Evolutionary conservation across 176 grass and related monocot genomes (phyloP).

Genomic region (Olyra latifolia): DNA sequence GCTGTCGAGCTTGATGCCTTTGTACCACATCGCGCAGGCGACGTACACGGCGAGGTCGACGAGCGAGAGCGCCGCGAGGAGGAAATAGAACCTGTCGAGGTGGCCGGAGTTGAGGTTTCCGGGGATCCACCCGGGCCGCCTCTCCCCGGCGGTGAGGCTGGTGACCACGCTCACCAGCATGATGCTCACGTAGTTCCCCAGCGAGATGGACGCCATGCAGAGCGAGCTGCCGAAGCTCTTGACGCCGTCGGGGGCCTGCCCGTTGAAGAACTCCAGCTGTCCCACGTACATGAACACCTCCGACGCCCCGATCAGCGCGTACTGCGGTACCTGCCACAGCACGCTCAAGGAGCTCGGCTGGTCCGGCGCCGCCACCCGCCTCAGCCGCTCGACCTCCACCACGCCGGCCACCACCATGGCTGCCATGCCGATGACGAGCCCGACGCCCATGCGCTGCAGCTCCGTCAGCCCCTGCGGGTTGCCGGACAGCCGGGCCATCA

Average conservation of each 20-base stretch:
- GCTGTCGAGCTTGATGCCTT: slow-evolving; percentile 56
- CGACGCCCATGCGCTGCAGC: slow-evolving; percentile 86
- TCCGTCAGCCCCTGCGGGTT: slow-evolving; percentile 67
- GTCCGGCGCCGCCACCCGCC: slow-evolving; percentile 27
- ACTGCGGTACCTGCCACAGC: slow-evolving; percentile 84
- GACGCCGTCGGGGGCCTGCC: slow-evolving; percentile 74
- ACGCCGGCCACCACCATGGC: slow-evolving; percentile 66
- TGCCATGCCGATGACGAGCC: slow-evolving; percentile 67
- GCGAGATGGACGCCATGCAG: slow-evolving; percentile 92
- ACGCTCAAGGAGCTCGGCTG: slow-evolving; percentile 63
- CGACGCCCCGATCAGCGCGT: slow-evolving; percentile 69
- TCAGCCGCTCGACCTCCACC: slow-evolving; percentile 65
- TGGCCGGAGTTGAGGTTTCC: slow-evolving; percentile 80
- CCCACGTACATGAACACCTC: slow-evolving; percentile 97
- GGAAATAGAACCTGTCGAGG: slow-evolving; percentile 88
- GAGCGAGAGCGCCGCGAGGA: slow-evolving; percentile 62
- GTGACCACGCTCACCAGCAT: slow-evolving; percentile 64
- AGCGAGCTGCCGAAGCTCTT: slow-evolving; percentile 91
- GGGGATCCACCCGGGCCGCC: slow-evolving; percentile 65
- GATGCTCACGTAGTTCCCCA: slow-evolving; percentile 91
- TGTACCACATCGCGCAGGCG: slow-evolving; percentile 73
- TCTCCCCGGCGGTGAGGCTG: slow-evolving; percentile 46
- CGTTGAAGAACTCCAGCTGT: slow-evolving; percentile 86
- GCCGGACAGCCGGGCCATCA: slow-evolving; percentile 38
- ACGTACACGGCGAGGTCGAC: slow-evolving; percentile 63